A percentile compares a stretch with the other conserved stretches of the same genome.
phyloP scores from a whole-genome alignment of 805 yeast genomes.

The Wickerhamomyces mucosus region DNA sequence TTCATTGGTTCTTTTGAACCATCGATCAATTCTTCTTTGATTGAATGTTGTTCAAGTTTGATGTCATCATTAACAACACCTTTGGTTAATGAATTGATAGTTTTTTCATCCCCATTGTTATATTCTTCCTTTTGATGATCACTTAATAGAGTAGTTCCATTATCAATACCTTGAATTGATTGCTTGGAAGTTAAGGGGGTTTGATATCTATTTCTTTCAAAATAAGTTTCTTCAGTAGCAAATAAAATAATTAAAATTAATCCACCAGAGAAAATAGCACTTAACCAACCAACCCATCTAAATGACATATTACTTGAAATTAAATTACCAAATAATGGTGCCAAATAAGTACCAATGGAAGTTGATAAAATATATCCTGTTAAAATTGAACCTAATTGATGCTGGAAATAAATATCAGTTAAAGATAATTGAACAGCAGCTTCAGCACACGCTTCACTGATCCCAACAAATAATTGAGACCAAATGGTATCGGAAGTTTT shows the following conservation, averaged over 20 bases:
- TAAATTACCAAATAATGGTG: conserved; percentile 74
- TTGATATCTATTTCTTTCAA: conserved; percentile 41
- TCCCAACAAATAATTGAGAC: conserved; percentile 77
- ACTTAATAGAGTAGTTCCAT: conserved; percentile 8
- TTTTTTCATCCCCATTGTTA: conserved; percentile 10
- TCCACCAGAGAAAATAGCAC: conserved; percentile 54
- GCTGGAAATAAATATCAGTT: conserved; percentile 69
- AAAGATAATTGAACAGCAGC: conserved; percentile 60
- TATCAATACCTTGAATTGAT: conserved; percentile 11
- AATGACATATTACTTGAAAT: conserved; percentile 52
- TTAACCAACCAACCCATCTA: conserved; percentile 71
- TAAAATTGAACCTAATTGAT: conserved; percentile 63
- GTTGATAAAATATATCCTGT: conserved; percentile 69
- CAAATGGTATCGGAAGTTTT: conserved; percentile 54
- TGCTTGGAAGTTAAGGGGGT: conserved; percentile 21
- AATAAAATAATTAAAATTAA: conserved; percentile 44
- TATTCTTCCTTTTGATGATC: conserved; percentile 2
- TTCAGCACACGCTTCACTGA: conserved; percentile 69
- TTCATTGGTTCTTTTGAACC: conserved; percentile 33
- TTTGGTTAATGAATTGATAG: conserved; percentile 3
- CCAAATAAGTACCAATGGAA: conserved; percentile 68
- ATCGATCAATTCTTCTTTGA: conserved; percentile 21
- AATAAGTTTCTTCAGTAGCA: conserved; percentile 63
- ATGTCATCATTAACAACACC: not conserved
- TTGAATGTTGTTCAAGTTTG: too few species aligned